phyloP scores from a whole-genome alignment of 1,284 basidiomycete species.

The Phaffia rhodozyma region DNA sequence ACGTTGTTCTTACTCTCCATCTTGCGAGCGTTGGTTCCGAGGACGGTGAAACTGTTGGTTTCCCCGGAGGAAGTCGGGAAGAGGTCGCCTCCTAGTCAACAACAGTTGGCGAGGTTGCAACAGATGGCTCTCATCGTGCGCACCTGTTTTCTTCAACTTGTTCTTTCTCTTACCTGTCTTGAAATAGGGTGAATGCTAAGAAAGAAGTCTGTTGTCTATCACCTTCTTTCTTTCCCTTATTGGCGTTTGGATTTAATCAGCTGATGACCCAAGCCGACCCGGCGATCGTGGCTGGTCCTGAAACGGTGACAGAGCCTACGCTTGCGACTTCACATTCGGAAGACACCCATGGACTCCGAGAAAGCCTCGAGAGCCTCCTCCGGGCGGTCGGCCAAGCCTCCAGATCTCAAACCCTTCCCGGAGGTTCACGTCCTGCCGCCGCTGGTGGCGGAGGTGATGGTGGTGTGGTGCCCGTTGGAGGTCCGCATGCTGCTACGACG shows the following conservation, averaged over 20 bases:
- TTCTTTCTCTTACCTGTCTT: no score
- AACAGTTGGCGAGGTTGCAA: conserved; percentile 30
- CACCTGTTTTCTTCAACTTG: background rate
- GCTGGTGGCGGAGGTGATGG: conserved; percentile 12
- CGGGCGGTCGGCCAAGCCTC: background rate
- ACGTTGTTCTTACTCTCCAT: conserved; percentile 35
- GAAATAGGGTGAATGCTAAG: no score
- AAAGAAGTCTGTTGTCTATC: no score
- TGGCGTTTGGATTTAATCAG: no score
- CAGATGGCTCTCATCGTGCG: conserved; percentile 35
- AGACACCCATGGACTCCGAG: background rate
- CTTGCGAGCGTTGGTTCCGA: conserved; percentile 32
- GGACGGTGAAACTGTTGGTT: conserved; percentile 23
- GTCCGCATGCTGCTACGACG: no score
- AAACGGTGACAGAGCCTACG: background rate
- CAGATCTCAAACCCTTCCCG: conserved; percentile 55
- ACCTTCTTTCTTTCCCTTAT: no score
- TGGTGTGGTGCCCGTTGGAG: no score
- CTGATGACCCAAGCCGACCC: conserved; percentile 14
- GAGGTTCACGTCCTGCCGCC: conserved; percentile 14
- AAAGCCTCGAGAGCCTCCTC: conserved; percentile 1
- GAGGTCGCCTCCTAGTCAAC: conserved; percentile 15
- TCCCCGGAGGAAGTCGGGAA: conserved; percentile 17
- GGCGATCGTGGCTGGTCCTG: conserved; percentile 3
- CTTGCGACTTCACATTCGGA: background rate